Percentiles rank a stretch among this genome's conserved stretches.
Evolutionary conservation across 345 rosid genomes (phyloP).

Genomic region (Murraya koenigii): DNA sequence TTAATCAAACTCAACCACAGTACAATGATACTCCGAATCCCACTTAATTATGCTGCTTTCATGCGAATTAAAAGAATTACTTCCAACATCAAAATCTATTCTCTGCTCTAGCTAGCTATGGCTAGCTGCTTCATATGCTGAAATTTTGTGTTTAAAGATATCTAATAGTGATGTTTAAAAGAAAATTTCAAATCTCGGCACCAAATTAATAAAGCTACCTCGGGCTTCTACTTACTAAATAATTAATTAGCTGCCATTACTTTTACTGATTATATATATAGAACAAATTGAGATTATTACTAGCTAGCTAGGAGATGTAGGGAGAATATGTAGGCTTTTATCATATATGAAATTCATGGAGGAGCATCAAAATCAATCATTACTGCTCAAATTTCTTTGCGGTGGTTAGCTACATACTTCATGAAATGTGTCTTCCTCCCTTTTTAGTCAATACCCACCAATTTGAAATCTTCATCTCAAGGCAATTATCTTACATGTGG

Average conservation of each 20-base stretch:
- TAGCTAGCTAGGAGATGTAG: not conserved
- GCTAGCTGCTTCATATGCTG: no score
- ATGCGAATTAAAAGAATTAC: no score
- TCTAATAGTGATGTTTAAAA: not conserved
- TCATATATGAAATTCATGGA: slow-evolving; percentile 22
- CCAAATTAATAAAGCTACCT: not conserved
- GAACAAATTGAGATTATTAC: not conserved
- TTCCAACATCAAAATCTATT: no score
- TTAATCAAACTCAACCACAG: no score
- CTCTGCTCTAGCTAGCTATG: no score
- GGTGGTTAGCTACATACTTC: slow-evolving; percentile 14
- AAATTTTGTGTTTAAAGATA: not conserved
- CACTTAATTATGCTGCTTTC: no score
- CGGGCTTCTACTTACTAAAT: not conserved
- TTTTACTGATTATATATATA: not conserved
- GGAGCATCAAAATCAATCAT: slow-evolving; percentile 21
- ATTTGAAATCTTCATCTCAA: slow-evolving; percentile 15
- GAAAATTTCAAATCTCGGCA: not conserved
- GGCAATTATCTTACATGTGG: slow-evolving; percentile 19
- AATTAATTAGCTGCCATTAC: not conserved
- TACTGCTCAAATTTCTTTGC: slow-evolving; percentile 1
- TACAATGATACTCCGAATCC: no score
- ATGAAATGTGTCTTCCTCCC: slow-evolving; percentile 8
- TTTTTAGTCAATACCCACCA: slow-evolving; percentile 40
- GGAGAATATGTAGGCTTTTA: not conserved